Evolutionary conservation across 116 monocot genomes (phyloP).

Genomic region (Cymodocea nodosa): DNA sequence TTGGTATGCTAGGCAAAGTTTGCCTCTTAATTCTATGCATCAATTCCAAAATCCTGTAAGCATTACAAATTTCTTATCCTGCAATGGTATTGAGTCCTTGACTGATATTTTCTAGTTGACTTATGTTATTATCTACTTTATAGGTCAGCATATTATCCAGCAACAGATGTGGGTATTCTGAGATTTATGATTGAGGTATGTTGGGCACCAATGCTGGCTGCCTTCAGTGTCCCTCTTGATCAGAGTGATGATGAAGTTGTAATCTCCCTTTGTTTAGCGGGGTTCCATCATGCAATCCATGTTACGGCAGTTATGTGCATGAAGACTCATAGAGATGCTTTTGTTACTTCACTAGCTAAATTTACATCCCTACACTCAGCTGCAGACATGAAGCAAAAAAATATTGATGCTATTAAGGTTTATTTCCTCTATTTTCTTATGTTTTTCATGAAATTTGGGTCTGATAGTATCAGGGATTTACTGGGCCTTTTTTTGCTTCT

Average conservation of each 20-base stretch:
- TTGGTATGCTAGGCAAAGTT: too few relatives aligned
- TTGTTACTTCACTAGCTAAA: constrained; percentile 96
- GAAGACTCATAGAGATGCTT: constrained; percentile 99
- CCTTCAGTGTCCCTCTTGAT: constrained; percentile 97
- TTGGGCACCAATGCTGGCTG: constrained; percentile 99
- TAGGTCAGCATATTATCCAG: constrained; percentile 91
- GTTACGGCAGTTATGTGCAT: constrained; percentile 92
- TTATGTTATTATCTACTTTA: constrained; percentile 15
- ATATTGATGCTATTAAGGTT: constrained; percentile 98
- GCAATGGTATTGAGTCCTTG: too few relatives aligned
- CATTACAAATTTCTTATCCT: too few relatives aligned
- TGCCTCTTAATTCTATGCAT: too few relatives aligned
- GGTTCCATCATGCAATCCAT: constrained; percentile 87
- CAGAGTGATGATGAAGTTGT: constrained; percentile 81
- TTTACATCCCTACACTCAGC: constrained; percentile 97
- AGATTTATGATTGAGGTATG: constrained; percentile 98
- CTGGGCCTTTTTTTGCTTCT: too few relatives aligned
- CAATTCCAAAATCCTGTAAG: too few relatives aligned
- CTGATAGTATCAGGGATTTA: not conserved
- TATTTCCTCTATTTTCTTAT: not conserved
- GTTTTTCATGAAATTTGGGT: not conserved
- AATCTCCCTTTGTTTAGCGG: constrained; percentile 64
- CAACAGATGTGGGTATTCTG: constrained; percentile 81
- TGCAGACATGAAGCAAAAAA: constrained; percentile 95
- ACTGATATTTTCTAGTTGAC: too few relatives aligned